Conservation (phyloP, 352 stramenopile genomes). For the Pythium periplocum region DNA sequence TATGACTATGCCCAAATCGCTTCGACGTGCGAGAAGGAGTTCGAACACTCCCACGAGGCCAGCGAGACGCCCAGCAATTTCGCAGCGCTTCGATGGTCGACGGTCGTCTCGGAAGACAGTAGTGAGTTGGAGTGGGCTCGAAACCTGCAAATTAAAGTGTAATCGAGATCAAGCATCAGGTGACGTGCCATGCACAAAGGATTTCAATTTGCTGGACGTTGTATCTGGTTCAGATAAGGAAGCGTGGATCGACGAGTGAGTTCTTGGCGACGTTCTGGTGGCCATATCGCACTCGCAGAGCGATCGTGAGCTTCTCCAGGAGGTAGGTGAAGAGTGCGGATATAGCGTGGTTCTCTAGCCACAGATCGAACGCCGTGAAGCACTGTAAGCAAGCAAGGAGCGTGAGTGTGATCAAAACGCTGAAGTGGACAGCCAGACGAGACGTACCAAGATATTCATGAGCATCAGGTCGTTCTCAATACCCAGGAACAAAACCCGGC, state of each 20-base stretch:
- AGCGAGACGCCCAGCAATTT: slow-evolving; percentile 39
- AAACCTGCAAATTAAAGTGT: slow-evolving; percentile 59
- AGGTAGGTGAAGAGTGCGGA: slow-evolving; percentile 62
- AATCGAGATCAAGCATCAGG: slow-evolving; percentile 5
- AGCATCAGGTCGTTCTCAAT: slow-evolving; percentile 87
- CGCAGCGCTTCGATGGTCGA: slow-evolving; percentile 66
- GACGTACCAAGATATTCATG: slow-evolving; percentile 78
- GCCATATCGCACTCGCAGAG: slow-evolving; percentile 29
- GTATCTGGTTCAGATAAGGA: slow-evolving; percentile 47
- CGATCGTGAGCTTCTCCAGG: slow-evolving; percentile 35
- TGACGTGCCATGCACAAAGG: neutral
- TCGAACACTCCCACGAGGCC: slow-evolving; percentile 28
- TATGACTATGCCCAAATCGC: slow-evolving; percentile 33
- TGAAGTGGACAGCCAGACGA: too few species aligned
- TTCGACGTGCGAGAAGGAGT: slow-evolving; percentile 47
- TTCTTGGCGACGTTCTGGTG: slow-evolving; percentile 44
- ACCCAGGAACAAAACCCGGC: slow-evolving; percentile 60
- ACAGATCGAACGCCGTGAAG: slow-evolving; percentile 64
- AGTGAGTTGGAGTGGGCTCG: slow-evolving; percentile 80
- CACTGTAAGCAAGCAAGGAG: slow-evolving; percentile 26
- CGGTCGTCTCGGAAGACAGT: slow-evolving; percentile 78
- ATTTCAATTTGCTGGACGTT: slow-evolving; percentile 7
- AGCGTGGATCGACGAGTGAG: slow-evolving; percentile 59
- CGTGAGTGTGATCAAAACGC: neutral
- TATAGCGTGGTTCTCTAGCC: slow-evolving; percentile 54